Evolutionary conservation across 805 yeast species (phyloP).

Genomic region (Saccharomycopsis olivae): DNA sequence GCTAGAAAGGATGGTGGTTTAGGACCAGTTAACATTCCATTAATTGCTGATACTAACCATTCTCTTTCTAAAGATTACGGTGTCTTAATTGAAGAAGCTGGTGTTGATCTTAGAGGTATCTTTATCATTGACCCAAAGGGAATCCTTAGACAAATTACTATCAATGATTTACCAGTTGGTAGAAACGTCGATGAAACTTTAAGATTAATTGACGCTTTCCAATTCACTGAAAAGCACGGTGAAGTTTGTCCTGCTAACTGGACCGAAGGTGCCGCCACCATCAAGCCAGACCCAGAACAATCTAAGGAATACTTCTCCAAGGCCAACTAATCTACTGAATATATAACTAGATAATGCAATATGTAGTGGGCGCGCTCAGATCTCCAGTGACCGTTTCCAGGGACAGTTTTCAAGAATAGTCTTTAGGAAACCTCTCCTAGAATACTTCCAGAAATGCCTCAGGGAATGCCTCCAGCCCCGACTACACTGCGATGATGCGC

Average conservation of each 20-base stretch:
- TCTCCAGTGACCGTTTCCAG: too few species aligned
- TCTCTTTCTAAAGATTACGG: slow-evolving; percentile 91
- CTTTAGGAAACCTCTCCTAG: too few species aligned
- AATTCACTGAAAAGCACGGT: slow-evolving; percentile 98
- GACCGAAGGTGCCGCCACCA: slow-evolving; percentile 90
- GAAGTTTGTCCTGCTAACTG: slow-evolving; percentile 99
- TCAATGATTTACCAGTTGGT: slow-evolving; percentile 99
- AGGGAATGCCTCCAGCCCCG: too few species aligned
- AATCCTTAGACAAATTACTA: slow-evolving; percentile 86
- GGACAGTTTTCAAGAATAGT: too few species aligned
- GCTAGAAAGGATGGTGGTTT: slow-evolving; percentile 97
- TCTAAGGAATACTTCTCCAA: slow-evolving; percentile 72
- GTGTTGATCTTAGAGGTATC: slow-evolving; percentile 96
- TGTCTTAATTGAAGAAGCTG: slow-evolving; percentile 92
- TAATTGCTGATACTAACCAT: slow-evolving; percentile 96
- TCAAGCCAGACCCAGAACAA: slow-evolving; percentile 69
- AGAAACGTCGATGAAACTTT: slow-evolving; percentile 97
- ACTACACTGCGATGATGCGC: too few species aligned
- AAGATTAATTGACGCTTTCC: slow-evolving; percentile 98
- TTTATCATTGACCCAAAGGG: slow-evolving; percentile 97
- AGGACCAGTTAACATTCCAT: slow-evolving; percentile 90
- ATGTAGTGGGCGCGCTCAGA: too few species aligned
- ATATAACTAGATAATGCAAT: too few species aligned
- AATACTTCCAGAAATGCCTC: too few species aligned
- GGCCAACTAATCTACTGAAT: slow-evolving; percentile 47